Evolutionary conservation across 2,329 filamentous ascomycete species (phyloP).

Genomic region (Dothistroma pini): DNA sequence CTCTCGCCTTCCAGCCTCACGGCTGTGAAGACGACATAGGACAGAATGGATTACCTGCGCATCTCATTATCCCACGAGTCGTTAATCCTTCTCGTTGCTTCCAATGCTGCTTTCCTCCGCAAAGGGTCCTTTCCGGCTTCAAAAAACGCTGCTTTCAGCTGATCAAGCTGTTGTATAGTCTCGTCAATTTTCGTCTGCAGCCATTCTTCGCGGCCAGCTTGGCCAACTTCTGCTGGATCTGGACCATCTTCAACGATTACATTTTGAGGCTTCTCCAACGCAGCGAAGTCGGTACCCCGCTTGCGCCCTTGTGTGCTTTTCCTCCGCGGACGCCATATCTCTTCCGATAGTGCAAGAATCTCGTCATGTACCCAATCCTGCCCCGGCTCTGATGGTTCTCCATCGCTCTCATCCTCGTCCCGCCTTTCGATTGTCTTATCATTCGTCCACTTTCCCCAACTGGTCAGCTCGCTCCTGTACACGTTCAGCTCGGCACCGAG

Average conservation of each 20-base stretch:
- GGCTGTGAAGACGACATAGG: neutral
- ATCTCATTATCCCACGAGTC: neutral
- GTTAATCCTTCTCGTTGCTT: constrained; percentile 46
- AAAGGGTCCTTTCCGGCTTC: constrained; percentile 11
- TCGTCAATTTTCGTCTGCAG: constrained; percentile 39
- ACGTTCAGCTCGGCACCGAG: constrained; percentile 41
- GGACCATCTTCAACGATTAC: neutral
- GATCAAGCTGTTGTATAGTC: constrained; percentile 44
- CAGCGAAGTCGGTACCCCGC: constrained; percentile 37
- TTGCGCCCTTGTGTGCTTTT: neutral
- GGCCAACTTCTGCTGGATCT: constrained; percentile 6
- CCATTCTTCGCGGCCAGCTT: constrained; percentile 8
- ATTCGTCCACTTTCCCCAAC: constrained; percentile 41
- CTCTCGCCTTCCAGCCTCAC: too few relatives aligned
- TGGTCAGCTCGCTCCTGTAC: constrained; percentile 39
- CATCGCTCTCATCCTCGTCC: constrained; percentile 13
- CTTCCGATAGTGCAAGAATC: neutral
- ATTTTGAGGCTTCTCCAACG: constrained; percentile 33
- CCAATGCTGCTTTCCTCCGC: constrained; percentile 32
- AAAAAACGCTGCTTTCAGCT: constrained; percentile 39
- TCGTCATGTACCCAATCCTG: constrained; percentile 4
- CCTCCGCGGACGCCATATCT: neutral
- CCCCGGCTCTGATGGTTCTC: constrained; percentile 28
- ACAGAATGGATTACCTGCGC: neutral
- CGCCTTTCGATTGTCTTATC: constrained; percentile 38